These are phyloP conservation scores for Pseudocercospora cruenta DNA, from an alignment of 2,329 filamentous ascomycete species.

Conservation along the genomic window DNA sequence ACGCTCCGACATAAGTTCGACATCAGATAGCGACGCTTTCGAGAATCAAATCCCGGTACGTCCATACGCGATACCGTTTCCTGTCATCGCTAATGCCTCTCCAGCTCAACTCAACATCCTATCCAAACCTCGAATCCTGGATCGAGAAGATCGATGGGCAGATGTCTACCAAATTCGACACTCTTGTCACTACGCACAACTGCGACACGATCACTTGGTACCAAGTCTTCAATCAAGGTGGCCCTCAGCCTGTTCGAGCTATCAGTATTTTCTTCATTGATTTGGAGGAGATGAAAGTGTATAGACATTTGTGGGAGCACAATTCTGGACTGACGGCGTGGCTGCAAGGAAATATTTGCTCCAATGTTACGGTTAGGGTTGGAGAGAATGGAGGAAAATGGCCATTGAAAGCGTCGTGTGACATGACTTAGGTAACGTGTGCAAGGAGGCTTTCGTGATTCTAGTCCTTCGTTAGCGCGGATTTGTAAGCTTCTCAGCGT, in stretches of 20 bases:
- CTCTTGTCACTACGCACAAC: slow-evolving; percentile 6
- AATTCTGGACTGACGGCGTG: slow-evolving; percentile 8
- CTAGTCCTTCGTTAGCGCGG: too few species aligned
- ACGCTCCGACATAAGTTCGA: slow-evolving; percentile 1
- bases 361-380: neutral
- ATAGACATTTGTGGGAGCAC: slow-evolving; percentile 13
- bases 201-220: slow-evolving; percentile 17
- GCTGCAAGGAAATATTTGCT: slow-evolving; percentile 3
- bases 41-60: slow-evolving; percentile 7
- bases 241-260: slow-evolving; percentile 4
- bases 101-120: slow-evolving; percentile 10
- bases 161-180: slow-evolving; percentile 1
- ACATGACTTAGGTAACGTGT: too few species aligned
- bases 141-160: slow-evolving; percentile 7
- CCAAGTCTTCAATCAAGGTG: slow-evolving; percentile 7
- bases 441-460: too few species aligned
- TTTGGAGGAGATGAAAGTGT: slow-evolving; percentile 1
- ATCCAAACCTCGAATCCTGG: slow-evolving; percentile 4
- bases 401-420: too few species aligned
- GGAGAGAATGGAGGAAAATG: neutral
- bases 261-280: slow-evolving; percentile 15
- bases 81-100: neutral
- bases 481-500: too few species aligned
- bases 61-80: neutral
- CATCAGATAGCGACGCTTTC: slow-evolving; percentile 15